Conservation (phyloP, 306 rosid genomes). For the Neltuma alba region DNA sequence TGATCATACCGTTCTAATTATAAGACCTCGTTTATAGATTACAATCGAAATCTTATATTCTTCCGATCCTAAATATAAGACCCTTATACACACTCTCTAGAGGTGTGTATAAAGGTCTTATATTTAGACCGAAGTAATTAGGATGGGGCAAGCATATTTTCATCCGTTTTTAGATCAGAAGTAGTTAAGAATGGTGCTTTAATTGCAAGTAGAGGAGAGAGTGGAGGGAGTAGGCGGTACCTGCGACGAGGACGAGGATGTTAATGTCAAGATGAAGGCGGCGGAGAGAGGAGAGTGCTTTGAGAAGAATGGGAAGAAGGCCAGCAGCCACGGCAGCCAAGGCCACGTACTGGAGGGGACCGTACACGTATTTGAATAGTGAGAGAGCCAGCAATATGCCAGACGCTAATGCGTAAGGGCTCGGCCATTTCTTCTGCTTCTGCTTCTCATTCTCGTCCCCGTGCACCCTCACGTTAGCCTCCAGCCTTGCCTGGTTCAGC, state of each 20-base stretch:
- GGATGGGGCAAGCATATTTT: too few relatives aligned
- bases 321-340: conserved; percentile 74
- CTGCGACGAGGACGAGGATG: conserved; percentile 78
- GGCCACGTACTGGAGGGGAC: conserved; percentile 62
- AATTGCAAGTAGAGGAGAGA: too few relatives aligned
- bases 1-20: too few relatives aligned
- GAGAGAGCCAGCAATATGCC: conserved; percentile 67
- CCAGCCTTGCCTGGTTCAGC: conserved; percentile 75
- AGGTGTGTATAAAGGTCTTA: too few relatives aligned
- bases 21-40: too few relatives aligned
- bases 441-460: conserved; percentile 52
- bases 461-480: conserved; percentile 66
- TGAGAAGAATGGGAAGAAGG: conserved; percentile 51
- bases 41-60: too few relatives aligned
- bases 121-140: too few relatives aligned
- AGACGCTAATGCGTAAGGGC: conserved; percentile 60
- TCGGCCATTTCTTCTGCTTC: conserved; percentile 79
- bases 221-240: conserved; percentile 35
- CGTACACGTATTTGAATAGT: conserved; percentile 53
- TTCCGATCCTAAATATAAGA: too few relatives aligned
- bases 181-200: too few relatives aligned
- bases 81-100: too few relatives aligned
- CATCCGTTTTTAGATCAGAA: too few relatives aligned
- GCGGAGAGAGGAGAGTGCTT: conserved; percentile 54
- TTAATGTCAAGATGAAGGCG: conserved; percentile 69